phyloP scores from a whole-genome alignment of 176 grass and related monocot genomes.

The Poa pratensis region DNA sequence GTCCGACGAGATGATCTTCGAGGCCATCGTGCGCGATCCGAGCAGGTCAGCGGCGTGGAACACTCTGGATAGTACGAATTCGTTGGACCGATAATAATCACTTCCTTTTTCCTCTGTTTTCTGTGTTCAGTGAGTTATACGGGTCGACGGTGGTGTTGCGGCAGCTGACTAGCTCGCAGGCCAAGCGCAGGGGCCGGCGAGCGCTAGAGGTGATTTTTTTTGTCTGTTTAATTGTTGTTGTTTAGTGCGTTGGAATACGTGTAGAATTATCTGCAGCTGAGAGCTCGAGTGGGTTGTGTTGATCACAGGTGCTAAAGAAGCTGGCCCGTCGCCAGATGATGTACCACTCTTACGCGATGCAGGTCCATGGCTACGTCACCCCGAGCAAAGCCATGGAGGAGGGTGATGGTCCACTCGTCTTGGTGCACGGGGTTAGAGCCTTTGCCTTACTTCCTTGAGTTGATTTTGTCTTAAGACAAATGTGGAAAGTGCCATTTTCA shows the following conservation, averaged over 20 bases:
- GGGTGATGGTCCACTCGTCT: constrained; percentile 61
- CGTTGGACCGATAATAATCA: constrained; percentile 22
- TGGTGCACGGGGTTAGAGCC: constrained; percentile 82
- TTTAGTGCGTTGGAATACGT: constrained; percentile 3
- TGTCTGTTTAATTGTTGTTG: constrained; percentile 3
- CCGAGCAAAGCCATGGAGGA: constrained; percentile 40
- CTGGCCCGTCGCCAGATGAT: constrained; percentile 83
- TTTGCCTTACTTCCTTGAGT: constrained; percentile 31
- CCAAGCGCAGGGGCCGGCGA: constrained; percentile 85
- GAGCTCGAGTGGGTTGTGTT: constrained; percentile 5
- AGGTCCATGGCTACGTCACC: constrained; percentile 87
- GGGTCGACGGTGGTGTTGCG: constrained; percentile 87
- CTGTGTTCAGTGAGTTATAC: constrained; percentile 60
- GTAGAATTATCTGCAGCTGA: constrained; percentile 11
- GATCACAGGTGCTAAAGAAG: constrained; percentile 87
- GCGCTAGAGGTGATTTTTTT: constrained; percentile 72
- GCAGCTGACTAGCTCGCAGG: constrained; percentile 74
- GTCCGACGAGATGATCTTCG: constrained; percentile 90
- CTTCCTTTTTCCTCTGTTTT: constrained; percentile 25
- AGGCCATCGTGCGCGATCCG: constrained; percentile 85
- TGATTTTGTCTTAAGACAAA: constrained; percentile 28
- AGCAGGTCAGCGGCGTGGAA: constrained; percentile 63
- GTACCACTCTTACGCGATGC: constrained; percentile 93
- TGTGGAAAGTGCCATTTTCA: constrained; percentile 26
- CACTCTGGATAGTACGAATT: neutral